Evolutionary conservation across 305 asterid species (phyloP), one percentile per base, ranked within the genome.

Genomic region (Rubia tinctorum): DNA sequence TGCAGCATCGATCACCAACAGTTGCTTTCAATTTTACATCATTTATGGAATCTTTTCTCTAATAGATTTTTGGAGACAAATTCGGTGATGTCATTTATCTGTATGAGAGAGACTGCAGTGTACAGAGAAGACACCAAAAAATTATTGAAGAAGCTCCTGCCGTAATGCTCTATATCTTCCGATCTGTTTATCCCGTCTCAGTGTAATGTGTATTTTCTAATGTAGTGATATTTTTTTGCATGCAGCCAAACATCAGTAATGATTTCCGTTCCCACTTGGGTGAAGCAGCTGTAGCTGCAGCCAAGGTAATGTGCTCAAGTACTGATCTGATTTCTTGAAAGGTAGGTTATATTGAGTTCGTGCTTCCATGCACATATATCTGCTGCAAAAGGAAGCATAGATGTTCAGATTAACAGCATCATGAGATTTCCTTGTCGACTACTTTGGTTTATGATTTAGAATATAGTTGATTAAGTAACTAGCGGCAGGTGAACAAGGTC

Each of bases 121-220:
- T 94, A 71, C 99, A 94, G 83, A 85, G 99, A 89, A 92, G 99
- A 78, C 99, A 94, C 79, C 99, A 94, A 85, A 94, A 94, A 87
- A 94, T 94, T 80, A 92, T 94, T 81, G 98, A 94, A 86, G 99
- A 95, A 92, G 99, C 99, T 77, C 99, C 99, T 25, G 99, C 99
- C 74, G 99, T 95, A 95, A 77, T 82, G 68, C 81, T 72, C 71
- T 73, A 53, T 65, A 47, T 71, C 64, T 73, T 73, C 77, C 77
- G 74, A 59, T 69, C 69, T 6, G 6, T 53, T 74, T 58, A 70
- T 51, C 71, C 66, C 72, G 14, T 73, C 43, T 34, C 53, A 60
- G 13, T 72, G 61, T 45, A 75, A 69, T 66, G 68, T 69, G 67
- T 73, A 79, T 58, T 34, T 79, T 65, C 72, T 79, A 69, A 77